phyloP scores from a whole-genome alignment of 2,329 filamentous ascomycete species.

The Diplodia mutila region DNA sequence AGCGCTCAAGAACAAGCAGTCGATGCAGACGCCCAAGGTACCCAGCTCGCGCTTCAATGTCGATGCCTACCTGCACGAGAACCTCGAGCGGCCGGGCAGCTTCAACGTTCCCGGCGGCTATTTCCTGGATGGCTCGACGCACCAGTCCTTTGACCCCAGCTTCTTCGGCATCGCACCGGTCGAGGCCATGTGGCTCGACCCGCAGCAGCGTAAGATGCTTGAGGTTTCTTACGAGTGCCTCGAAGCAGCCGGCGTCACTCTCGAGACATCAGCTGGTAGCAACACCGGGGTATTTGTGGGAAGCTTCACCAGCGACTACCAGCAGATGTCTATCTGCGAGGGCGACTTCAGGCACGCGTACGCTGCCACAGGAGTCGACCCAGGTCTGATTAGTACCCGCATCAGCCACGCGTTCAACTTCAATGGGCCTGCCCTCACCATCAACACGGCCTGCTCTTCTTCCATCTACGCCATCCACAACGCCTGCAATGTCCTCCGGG shows the following conservation, averaged over 20 bases:
- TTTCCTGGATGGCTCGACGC: slow-evolving; percentile 32
- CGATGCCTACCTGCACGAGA: neutral
- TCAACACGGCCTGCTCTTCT: slow-evolving; percentile 41
- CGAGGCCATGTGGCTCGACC: slow-evolving; percentile 34
- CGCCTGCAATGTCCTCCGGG: slow-evolving; percentile 33
- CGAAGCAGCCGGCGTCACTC: slow-evolving; percentile 36
- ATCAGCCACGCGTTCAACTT: slow-evolving; percentile 31
- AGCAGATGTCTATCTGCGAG: slow-evolving; percentile 24
- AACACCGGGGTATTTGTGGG: slow-evolving; percentile 27
- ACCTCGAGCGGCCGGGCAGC: neutral
- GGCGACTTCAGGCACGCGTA: slow-evolving; percentile 24
- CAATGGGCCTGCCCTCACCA: too few species aligned
- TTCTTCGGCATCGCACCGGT: neutral
- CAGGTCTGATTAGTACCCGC: slow-evolving; percentile 31
- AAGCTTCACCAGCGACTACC: slow-evolving; percentile 28
- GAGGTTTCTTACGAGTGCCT: slow-evolving; percentile 45
- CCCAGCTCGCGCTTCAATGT: neutral
- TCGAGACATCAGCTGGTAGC: too few species aligned
- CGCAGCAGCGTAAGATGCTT: slow-evolving; percentile 33
- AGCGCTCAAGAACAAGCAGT: neutral
- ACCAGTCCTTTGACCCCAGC: neutral
- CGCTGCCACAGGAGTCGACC: slow-evolving; percentile 26
- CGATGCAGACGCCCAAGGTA: neutral
- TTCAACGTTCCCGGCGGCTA: neutral
- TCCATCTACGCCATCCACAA: slow-evolving; percentile 36